Conservation (phyloP, 306 rosid species). For the Aeschynomene evenia region DNA sequence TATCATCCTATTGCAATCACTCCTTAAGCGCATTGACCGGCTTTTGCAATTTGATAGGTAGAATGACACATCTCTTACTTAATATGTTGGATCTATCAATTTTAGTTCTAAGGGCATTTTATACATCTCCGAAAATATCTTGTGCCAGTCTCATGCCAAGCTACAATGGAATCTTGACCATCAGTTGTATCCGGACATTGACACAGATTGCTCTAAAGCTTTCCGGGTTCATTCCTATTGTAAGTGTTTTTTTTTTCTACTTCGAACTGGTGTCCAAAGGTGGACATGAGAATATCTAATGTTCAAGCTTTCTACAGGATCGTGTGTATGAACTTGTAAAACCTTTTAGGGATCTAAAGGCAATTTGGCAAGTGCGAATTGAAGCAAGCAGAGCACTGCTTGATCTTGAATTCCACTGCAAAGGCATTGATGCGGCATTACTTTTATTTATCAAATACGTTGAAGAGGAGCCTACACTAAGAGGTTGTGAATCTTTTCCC, state of each 20-base stretch:
- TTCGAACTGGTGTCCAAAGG: conserved; percentile 21
- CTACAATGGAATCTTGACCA: conserved; percentile 86
- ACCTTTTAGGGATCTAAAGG: conserved; percentile 66
- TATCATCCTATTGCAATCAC: conserved; percentile 73
- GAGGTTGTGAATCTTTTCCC: conserved; percentile 58
- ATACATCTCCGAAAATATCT: conserved; percentile 34
- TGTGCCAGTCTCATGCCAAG: conserved; percentile 92
- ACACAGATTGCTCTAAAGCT: conserved; percentile 92
- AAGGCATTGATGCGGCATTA: conserved; percentile 73
- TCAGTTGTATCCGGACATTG: conserved; percentile 86
- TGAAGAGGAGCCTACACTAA: conserved; percentile 76
- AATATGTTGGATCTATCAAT: conserved; percentile 24
- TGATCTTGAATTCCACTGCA: conserved; percentile 87
- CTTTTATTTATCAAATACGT: conserved; percentile 66
- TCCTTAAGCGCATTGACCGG: conserved; percentile 87
- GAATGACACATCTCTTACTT: conserved; percentile 30
- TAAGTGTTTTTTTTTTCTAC: conserved; percentile 43
- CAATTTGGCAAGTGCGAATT: conserved; percentile 79
- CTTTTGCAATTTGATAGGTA: conserved; percentile 95
- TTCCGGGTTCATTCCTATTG: conserved; percentile 73
- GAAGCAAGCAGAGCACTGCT: conserved; percentile 91
- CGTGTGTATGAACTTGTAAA: conserved; percentile 74
- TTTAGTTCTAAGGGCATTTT: conserved; percentile 32
- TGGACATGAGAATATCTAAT: conserved; percentile 26
- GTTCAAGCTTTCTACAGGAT: conserved; percentile 57